Evolutionary conservation across 805 yeast species (phyloP).

Genomic region (Candida caryicola): DNA sequence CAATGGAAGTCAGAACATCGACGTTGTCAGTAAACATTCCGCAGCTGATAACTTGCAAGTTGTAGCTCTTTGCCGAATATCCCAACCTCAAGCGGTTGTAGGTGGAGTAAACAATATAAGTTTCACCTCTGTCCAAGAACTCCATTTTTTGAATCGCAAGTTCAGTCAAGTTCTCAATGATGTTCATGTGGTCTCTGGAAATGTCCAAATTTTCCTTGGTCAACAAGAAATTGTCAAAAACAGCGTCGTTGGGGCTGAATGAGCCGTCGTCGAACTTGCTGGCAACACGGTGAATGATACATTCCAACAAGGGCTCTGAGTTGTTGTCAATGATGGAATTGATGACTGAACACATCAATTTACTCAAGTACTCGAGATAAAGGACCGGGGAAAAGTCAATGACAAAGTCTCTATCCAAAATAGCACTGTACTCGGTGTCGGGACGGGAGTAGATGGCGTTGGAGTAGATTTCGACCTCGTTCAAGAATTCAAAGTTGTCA

Average conservation of each 20-base stretch:
- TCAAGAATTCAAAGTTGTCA: conserved; percentile 38
- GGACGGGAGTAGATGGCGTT: conserved; percentile 15
- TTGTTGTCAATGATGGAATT: conserved; percentile 27
- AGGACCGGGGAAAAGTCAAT: conserved; percentile 34
- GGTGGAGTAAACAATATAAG: conserved; percentile 53
- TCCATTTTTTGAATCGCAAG: conserved; percentile 40
- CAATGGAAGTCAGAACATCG: conserved; percentile 41
- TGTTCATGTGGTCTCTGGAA: conserved; percentile 21
- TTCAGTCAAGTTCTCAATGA: conserved; percentile 28
- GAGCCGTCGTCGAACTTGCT: conserved; percentile 11
- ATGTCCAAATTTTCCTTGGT: conserved; percentile 16
- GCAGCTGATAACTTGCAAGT: conserved; percentile 60
- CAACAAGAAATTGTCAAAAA: conserved; percentile 2
- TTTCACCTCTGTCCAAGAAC: conserved; percentile 55
- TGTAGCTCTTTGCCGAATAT: conserved; percentile 50
- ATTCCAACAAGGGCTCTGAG: conserved; percentile 25
- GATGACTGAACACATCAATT: conserved; percentile 34
- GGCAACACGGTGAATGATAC: conserved; percentile 25
- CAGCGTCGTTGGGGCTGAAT: conserved; percentile 1
- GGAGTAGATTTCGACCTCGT: conserved; percentile 33
- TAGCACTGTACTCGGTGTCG: conserved; percentile 14
- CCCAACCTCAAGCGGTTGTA: conserved; percentile 48
- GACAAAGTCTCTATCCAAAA: conserved; percentile 25
- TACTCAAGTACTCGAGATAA: conserved; percentile 34
- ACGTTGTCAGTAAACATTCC: conserved; percentile 49